Percentiles rank a stretch among this genome's conserved stretches.
Evolutionary conservation across 257 asterid species (phyloP).

Genomic region (Prunella vulgaris): DNA sequence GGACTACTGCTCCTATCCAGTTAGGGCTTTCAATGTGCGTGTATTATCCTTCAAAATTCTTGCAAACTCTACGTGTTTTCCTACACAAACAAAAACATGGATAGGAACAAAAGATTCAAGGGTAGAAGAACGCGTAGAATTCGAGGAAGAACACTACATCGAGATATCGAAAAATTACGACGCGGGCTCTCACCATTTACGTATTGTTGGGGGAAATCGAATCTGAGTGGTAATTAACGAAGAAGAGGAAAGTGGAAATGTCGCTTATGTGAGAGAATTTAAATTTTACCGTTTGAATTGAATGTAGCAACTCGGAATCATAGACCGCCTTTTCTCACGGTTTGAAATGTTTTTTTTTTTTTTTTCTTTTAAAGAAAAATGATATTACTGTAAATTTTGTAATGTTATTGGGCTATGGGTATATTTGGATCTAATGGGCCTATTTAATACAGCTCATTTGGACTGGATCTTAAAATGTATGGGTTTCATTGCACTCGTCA

Average conservation of each 20-base stretch:
- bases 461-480: too few species aligned
- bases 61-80: conserved; percentile 10
- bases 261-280: background rate
- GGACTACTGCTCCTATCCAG: background rate
- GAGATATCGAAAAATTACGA: background rate
- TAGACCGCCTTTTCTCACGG: conserved; percentile 17
- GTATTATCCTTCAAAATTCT: conserved; percentile 20
- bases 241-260: background rate
- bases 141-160: background rate
- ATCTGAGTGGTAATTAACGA: conserved; percentile 1
- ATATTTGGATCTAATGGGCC: background rate
- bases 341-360: conserved; percentile 1
- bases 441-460: too few species aligned
- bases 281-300: conserved; percentile 24
- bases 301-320: background rate
- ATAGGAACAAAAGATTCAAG: background rate
- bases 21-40: background rate
- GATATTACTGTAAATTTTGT: background rate
- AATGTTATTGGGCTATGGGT: background rate
- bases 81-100: background rate
- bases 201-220: background rate
- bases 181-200: conserved; percentile 19
- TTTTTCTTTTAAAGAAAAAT: too few species aligned
- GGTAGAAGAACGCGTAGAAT: background rate
- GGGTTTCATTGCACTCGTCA: too few species aligned